Percentiles rank a stretch among this genome's conserved stretches.
Evolutionary conservation across 768 basidiomycete genomes (phyloP).

Genomic region (Cubamyces lactineus): DNA sequence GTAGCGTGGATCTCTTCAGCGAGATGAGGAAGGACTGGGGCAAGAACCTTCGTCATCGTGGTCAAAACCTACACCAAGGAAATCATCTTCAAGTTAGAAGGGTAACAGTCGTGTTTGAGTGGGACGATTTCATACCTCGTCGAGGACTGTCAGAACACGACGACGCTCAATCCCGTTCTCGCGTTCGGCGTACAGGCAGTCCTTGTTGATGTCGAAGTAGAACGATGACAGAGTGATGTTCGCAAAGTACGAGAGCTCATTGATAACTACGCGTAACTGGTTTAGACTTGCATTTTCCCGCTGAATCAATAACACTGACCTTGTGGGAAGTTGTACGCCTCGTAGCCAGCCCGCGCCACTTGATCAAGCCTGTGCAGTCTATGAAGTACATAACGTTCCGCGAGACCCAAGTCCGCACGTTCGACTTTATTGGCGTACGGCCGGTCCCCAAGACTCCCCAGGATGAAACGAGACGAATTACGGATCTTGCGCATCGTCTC

Average conservation of each 20-base stretch:
- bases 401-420: slow-evolving; percentile 61
- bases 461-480: slow-evolving; percentile 83
- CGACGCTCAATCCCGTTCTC: slow-evolving; percentile 55
- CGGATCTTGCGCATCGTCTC: slow-evolving; percentile 83
- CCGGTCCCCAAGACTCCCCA: slow-evolving; percentile 70
- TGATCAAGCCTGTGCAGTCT: slow-evolving; percentile 76
- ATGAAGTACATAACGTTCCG: slow-evolving; percentile 86
- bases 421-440: slow-evolving; percentile 42
- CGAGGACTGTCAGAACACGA: slow-evolving; percentile 69
- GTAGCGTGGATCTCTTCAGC: slow-evolving; percentile 81
- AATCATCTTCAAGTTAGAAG: neutral
- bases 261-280: slow-evolving; percentile 56
- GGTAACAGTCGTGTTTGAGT: neutral
- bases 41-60: slow-evolving; percentile 70
- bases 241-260: slow-evolving; percentile 72
- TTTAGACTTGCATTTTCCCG: slow-evolving; percentile 5
- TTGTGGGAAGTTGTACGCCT: slow-evolving; percentile 77
- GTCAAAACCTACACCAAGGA: slow-evolving; percentile 54
- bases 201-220: slow-evolving; percentile 93
- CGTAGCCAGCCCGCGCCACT: slow-evolving; percentile 68
- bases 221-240: slow-evolving; percentile 86
- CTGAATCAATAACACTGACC: slow-evolving; percentile 47
- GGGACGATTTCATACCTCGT: slow-evolving; percentile 60
- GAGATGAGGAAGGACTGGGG: slow-evolving; percentile 88
- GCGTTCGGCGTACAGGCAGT: slow-evolving; percentile 79